These are phyloP conservation scores for Penicillium sp. DNA, from an alignment of 2,329 filamentous ascomycete genomes.

Conservation along the genomic window DNA sequence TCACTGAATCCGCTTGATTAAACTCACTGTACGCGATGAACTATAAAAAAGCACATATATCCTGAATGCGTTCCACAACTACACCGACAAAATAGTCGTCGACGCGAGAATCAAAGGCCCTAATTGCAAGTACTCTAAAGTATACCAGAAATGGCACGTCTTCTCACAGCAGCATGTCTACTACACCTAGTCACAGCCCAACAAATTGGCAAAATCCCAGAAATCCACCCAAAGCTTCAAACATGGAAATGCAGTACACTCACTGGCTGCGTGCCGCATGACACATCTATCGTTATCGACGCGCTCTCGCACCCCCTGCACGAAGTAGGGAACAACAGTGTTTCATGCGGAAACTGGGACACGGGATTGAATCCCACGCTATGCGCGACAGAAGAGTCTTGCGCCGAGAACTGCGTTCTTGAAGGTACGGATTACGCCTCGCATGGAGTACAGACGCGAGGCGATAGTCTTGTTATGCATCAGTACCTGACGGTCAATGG, in stretches of 20 bases:
- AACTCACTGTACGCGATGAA: neutral
- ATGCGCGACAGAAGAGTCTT: constrained; percentile 50
- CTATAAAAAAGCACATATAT: neutral
- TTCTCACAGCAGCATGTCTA: constrained; percentile 29
- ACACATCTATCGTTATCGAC: constrained; percentile 54
- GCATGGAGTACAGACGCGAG: constrained; percentile 54
- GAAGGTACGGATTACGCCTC: constrained; percentile 55
- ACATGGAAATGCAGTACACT: constrained; percentile 53
- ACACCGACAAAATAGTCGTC: neutral
- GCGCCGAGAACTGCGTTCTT: constrained; percentile 56
- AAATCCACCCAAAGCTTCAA: constrained; percentile 53
- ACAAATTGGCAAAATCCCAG: constrained; percentile 48
- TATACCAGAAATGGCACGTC: constrained; percentile 15
- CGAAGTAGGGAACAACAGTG: constrained; percentile 36
- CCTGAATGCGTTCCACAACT: neutral
- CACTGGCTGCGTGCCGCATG: constrained; percentile 51
- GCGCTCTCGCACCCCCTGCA: constrained; percentile 56
- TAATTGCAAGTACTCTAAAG: neutral
- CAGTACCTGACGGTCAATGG: constrained; percentile 39
- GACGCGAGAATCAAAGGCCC: neutral
- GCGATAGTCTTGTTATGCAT: constrained; percentile 48
- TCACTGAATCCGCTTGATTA: too few species aligned
- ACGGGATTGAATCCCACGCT: constrained; percentile 47
- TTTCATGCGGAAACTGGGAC: constrained; percentile 52
- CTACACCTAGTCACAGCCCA: constrained; percentile 51